Evolutionary conservation across 305 asterid species (phyloP).

Genomic region (Solanum hybrid): DNA sequence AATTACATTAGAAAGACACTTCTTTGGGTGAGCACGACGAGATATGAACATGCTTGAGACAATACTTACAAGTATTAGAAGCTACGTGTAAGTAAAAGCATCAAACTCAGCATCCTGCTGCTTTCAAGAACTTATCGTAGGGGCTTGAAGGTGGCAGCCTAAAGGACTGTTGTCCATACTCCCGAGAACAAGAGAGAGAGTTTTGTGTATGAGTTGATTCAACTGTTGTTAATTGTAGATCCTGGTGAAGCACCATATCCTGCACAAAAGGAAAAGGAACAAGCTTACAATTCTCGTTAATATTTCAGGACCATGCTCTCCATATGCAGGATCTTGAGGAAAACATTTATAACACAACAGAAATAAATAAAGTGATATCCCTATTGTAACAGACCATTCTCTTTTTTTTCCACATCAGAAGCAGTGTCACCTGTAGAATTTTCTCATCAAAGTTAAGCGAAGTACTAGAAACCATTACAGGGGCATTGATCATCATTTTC

Average conservation of each 20-base stretch:
- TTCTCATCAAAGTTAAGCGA: neutral
- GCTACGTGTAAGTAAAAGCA: neutral
- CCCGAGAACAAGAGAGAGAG: conserved; percentile 18
- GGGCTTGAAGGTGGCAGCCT: conserved; percentile 52
- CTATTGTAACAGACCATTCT: neutral
- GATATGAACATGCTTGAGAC: neutral
- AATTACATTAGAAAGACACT: neutral
- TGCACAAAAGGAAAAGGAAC: neutral
- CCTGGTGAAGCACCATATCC: conserved; percentile 20
- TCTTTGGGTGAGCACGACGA: neutral
- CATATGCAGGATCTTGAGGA: neutral
- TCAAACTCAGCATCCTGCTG: conserved; percentile 35
- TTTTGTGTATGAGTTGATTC: conserved; percentile 7
- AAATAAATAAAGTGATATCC: neutral
- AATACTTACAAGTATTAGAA: conserved; percentile 2
- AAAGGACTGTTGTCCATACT: conserved; percentile 28
- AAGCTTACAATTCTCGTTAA: neutral
- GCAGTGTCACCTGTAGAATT: neutral
- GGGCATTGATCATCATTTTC: neutral
- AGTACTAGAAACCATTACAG: neutral
- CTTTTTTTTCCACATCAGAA: neutral
- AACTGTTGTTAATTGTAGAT: neutral
- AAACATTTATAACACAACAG: neutral
- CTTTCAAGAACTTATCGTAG: conserved; percentile 41
- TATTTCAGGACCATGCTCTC: neutral